A percentile compares a stretch with the other conserved stretches of the same genome.
Conservation (phyloP, 345 rosid genomes). For the Salix koriyanagi region DNA sequence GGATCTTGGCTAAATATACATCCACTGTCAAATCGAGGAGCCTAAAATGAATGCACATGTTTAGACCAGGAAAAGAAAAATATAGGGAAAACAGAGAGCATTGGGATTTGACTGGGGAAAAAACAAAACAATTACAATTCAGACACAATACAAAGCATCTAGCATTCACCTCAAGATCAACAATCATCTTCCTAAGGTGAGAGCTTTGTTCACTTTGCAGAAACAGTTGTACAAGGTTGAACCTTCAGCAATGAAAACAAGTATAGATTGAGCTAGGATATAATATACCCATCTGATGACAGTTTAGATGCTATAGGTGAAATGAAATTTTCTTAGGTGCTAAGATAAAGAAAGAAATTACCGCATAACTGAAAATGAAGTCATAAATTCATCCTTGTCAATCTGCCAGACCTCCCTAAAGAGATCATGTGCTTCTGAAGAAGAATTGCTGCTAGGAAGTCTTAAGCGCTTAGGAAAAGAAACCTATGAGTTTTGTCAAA, state of each 20-base stretch:
- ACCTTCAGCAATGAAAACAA: slow-evolving; percentile 48
- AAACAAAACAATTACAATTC: not conserved
- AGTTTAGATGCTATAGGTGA: slow-evolving; percentile 5
- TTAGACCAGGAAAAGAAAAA: not conserved
- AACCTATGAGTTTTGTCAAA: slow-evolving; percentile 44
- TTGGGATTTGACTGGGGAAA: not conserved
- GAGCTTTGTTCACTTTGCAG: slow-evolving; percentile 50
- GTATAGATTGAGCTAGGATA: slow-evolving; percentile 1
- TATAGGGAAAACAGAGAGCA: not conserved
- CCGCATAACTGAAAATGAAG: slow-evolving; percentile 89
- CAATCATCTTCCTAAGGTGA: slow-evolving; percentile 77
- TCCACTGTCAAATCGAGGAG: slow-evolving; percentile 93
- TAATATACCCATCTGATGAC: not conserved
- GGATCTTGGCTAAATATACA: slow-evolving; percentile 93
- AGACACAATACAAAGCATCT: slow-evolving; percentile 1
- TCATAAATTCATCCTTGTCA: slow-evolving; percentile 76
- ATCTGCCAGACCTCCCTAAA: slow-evolving; percentile 65
- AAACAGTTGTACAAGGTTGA: slow-evolving; percentile 84
- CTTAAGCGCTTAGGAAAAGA: slow-evolving; percentile 76
- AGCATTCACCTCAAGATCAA: slow-evolving; percentile 81
- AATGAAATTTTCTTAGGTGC: not conserved
- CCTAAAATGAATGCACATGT: slow-evolving; percentile 35
- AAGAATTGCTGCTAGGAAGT: slow-evolving; percentile 58
- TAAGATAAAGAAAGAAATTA: slow-evolving; percentile 25
- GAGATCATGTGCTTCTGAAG: slow-evolving; percentile 47